phyloP scores from a whole-genome alignment of 2,329 filamentous ascomycete species.

The Teratosphaeria destructans region DNA sequence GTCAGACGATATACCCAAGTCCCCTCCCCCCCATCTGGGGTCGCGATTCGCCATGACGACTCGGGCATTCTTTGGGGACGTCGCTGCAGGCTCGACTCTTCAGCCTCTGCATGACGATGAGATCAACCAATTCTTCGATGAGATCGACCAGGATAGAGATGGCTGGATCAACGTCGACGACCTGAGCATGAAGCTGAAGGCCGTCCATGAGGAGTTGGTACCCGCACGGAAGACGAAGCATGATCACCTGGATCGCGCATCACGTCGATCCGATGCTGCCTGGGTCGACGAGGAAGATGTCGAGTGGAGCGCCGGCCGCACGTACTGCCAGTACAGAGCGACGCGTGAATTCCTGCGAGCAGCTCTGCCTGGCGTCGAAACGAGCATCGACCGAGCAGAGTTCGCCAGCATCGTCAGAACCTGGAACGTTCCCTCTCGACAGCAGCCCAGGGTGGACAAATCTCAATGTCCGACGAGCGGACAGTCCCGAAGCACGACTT shows the following conservation, averaged over 20 bases:
- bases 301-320: neutral
- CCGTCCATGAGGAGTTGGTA: conserved; percentile 42
- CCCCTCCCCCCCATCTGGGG: neutral
- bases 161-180: conserved; percentile 44
- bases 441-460: neutral
- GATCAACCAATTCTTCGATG: conserved; percentile 42
- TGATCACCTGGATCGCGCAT: conserved; percentile 32
- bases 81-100: neutral
- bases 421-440: neutral
- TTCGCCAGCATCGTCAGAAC: neutral
- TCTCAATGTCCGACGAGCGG: neutral
- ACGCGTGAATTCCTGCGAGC: neutral
- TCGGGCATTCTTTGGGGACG: neutral
- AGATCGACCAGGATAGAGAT: conserved; percentile 43
- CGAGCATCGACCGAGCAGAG: neutral
- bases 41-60: neutral
- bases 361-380: neutral
- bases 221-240: conserved; percentile 31
- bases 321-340: neutral
- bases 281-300: neutral
- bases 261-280: neutral
- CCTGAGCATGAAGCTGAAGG: conserved; percentile 43
- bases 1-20: too few species aligned
- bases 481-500: neutral
- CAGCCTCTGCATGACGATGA: conserved; percentile 35